Base-by-base conservation (phyloP, 106 monocot species). In the Phalaenopsis equestris region DNA sequence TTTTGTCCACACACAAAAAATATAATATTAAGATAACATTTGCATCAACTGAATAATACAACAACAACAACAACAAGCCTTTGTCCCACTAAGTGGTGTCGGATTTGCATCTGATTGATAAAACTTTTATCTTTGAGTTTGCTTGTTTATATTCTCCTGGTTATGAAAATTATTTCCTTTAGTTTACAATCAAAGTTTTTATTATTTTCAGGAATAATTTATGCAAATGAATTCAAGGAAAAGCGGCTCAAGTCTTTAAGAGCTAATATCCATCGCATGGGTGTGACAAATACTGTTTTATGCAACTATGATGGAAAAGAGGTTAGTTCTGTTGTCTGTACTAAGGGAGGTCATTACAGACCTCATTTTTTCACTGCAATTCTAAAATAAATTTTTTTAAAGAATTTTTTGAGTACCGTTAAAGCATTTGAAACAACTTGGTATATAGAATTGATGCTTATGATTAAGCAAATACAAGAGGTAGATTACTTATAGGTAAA, bases 271-370 rank as follows among this genome's bases (percentile, higher is more conserved):
- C 90, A 99, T 87, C 89, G 98, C 11, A 88, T 99, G 92, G 98
- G 94, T 46, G 92, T 94, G 75, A 91, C 92, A 42, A 99, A 99
- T 81, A 85, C 94, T 41, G 75, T 94, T 79, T 87, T 99, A 9
- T 94, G 94, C 87, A 99, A 94, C 84, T 99, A 99, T 85, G 92
- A 99, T 85, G 98, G 94, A n/a, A 94, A 87, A 38, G 94, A 99
- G 89, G 98, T 99, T 68, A 83, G 90, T 83, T 81, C 8, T 75
- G 3, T 58, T 19, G 42, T 21, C 16, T 75, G 16, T 73, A 23
- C 14, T 36, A 16, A 18, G 37, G 5, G 41, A 30, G 41, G 76
- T 76, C 23, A 19, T 16, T 43, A 74, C 17, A 8, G 43, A 3
- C 5, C 37, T 43, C 42, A 43, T 18, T 45, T 74, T 74, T 8